Conservation (phyloP, 176 grass and related monocot species). For the Urochloa ruziziensis region DNA sequence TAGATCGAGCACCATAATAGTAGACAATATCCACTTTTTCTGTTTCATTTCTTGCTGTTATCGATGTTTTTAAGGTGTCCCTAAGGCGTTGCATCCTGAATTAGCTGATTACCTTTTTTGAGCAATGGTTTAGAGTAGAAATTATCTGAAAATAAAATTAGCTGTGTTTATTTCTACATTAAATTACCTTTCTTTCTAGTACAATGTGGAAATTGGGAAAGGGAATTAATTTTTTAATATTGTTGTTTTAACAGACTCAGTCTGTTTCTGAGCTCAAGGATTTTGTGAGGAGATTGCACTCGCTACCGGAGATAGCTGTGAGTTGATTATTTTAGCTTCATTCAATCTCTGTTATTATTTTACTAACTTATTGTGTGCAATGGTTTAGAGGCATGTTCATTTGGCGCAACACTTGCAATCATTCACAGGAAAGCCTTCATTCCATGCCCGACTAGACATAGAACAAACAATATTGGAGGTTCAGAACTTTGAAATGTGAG, state of each 20-base stretch:
- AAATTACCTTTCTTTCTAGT: background rate
- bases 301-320: slow-evolving; percentile 92
- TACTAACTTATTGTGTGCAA: slow-evolving; percentile 28
- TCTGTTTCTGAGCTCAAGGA: slow-evolving; percentile 96
- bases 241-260: slow-evolving; percentile 60
- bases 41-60: no score
- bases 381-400: slow-evolving; percentile 86
- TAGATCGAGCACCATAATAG: no score
- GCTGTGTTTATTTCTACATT: background rate
- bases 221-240: background rate
- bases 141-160: no score
- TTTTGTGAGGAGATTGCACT: slow-evolving; percentile 95
- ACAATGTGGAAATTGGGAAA: background rate
- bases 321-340: slow-evolving; percentile 25
- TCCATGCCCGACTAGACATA: slow-evolving; percentile 84
- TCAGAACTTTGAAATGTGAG: slow-evolving; percentile 90
- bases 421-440: slow-evolving; percentile 84
- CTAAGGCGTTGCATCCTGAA: no score
- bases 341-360: background rate
- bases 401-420: slow-evolving; percentile 98
- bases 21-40: background rate
- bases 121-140: no score
- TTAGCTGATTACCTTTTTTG: no score
- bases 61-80: no score
- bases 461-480: slow-evolving; percentile 60